Evolutionary conservation across 495 filamentous ascomycete species (phyloP).

Genomic region (Penicilliopsis zonata): DNA sequence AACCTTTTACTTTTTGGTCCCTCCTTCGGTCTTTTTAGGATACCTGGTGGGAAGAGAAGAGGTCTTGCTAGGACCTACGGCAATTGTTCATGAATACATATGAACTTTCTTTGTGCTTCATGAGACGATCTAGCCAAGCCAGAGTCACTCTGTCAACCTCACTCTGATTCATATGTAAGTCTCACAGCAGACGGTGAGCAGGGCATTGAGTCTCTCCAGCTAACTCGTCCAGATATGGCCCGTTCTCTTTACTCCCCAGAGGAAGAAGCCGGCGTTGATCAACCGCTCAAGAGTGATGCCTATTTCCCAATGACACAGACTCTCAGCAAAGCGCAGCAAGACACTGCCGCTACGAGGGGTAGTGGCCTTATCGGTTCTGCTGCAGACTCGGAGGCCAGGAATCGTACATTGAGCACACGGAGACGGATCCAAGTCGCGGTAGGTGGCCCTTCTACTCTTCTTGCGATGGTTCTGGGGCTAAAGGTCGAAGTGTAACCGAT

Average conservation of each 20-base stretch:
- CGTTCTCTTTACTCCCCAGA: conserved; percentile 17
- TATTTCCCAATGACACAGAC: conserved; percentile 16
- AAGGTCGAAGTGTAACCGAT: conserved; percentile 63
- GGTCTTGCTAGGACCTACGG: conserved; percentile 7
- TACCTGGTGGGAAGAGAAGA: conserved; percentile 6
- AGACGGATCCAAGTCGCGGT: conserved; percentile 59
- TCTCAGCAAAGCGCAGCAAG: conserved; percentile 15
- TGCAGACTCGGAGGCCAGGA: conserved; percentile 20
- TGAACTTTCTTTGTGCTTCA: too few relatives aligned
- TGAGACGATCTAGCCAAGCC: not conserved
- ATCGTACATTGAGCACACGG: conserved; percentile 19
- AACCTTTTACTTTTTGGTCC: conserved; percentile 9
- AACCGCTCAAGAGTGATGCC: conserved; percentile 8
- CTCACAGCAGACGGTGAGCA: not conserved
- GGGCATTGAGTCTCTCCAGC: not conserved
- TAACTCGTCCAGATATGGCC: conserved; percentile 18
- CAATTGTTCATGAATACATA: conserved; percentile 4
- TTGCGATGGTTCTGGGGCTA: conserved; percentile 2
- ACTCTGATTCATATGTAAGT: conserved; percentile 10
- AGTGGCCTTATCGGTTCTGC: conserved; percentile 9
- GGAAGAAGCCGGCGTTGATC: conserved; percentile 15
- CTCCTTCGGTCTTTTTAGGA: conserved; percentile 11
- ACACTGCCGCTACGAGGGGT: conserved; percentile 11
- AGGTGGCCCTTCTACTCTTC: conserved; percentile 16
- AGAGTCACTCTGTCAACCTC: not conserved